Conservation (phyloP, 192 early-diverging fungal genomes). For the Blastocladiella britannica region DNA sequence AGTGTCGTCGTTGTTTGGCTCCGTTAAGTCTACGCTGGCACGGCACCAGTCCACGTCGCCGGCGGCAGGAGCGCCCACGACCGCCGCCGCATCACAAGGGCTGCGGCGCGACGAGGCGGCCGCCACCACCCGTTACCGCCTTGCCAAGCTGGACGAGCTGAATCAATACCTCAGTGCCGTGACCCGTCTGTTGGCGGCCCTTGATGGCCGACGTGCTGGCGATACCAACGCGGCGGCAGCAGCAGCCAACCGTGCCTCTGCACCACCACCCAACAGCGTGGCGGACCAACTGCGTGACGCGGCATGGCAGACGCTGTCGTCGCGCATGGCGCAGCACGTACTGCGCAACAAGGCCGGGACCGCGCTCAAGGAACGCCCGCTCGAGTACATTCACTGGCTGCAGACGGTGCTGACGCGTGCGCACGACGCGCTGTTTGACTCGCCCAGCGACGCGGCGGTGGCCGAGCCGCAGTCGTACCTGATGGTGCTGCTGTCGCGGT, state of each 20-base stretch:
- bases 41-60: too few relatives aligned
- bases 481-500: background rate
- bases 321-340: background rate
- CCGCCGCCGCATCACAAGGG: too few relatives aligned
- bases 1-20: background rate
- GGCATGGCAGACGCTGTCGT: background rate
- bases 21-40: background rate
- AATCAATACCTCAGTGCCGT: too few relatives aligned
- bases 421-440: background rate
- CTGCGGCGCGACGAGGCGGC: background rate
- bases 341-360: background rate
- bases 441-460: background rate
- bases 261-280: too few relatives aligned
- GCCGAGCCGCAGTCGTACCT: background rate
- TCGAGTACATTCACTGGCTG: background rate
- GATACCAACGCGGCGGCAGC: background rate
- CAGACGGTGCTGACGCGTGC: background rate
- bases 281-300: background rate
- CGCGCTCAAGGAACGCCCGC: background rate
- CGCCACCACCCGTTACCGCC: background rate
- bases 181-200: too few relatives aligned
- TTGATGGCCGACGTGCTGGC: too few relatives aligned
- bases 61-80: too few relatives aligned
- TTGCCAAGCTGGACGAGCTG: background rate
- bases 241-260: background rate